These are phyloP conservation scores for Hippophae gyantsensis DNA, from an alignment of 306 rosid species.

Conservation along the genomic window DNA sequence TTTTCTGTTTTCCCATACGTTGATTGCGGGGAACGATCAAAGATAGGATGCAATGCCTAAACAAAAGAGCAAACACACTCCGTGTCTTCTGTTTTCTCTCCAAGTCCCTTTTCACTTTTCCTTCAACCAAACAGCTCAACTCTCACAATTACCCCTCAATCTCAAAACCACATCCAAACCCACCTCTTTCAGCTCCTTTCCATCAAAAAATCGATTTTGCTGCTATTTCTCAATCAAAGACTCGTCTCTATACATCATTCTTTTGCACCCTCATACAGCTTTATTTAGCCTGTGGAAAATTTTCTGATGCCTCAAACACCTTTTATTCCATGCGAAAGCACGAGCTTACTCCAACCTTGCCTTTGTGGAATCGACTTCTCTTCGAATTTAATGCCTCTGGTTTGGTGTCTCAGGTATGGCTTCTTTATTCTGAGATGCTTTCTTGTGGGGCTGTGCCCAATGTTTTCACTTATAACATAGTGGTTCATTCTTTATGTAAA, in stretches of 20 bases:
- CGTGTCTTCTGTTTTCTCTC: slow-evolving; percentile 3
- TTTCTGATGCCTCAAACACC: slow-evolving; percentile 33
- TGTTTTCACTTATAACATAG: slow-evolving; percentile 49
- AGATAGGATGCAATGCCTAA: too few relatives aligned
- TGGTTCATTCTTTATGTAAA: slow-evolving; percentile 74
- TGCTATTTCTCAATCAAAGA: slow-evolving; percentile 30
- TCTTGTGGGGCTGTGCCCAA: slow-evolving; percentile 51
- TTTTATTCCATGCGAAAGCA: slow-evolving; percentile 46
- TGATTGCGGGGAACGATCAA: too few relatives aligned
- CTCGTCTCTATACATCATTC: slow-evolving; percentile 47
- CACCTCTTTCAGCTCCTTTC: slow-evolving; percentile 12
- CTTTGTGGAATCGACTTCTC: slow-evolving; percentile 55
- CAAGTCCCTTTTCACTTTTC: neutral
- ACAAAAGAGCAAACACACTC: neutral
- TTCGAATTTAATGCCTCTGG: slow-evolving; percentile 51
- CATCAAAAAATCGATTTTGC: slow-evolving; percentile 2
- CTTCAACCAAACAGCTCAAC: slow-evolving; percentile 21
- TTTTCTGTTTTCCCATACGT: too few relatives aligned
- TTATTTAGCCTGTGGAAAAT: slow-evolving; percentile 50
- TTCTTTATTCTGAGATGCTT: slow-evolving; percentile 44
- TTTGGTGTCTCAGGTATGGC: slow-evolving; percentile 48
- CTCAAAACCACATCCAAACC: slow-evolving; percentile 9
- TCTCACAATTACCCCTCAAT: slow-evolving; percentile 11
- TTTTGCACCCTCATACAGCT: slow-evolving; percentile 68
- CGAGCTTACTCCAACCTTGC: slow-evolving; percentile 43